Conservation (phyloP, 495 filamentous ascomycete genomes). For the Polyplosphaeria fusca region DNA sequence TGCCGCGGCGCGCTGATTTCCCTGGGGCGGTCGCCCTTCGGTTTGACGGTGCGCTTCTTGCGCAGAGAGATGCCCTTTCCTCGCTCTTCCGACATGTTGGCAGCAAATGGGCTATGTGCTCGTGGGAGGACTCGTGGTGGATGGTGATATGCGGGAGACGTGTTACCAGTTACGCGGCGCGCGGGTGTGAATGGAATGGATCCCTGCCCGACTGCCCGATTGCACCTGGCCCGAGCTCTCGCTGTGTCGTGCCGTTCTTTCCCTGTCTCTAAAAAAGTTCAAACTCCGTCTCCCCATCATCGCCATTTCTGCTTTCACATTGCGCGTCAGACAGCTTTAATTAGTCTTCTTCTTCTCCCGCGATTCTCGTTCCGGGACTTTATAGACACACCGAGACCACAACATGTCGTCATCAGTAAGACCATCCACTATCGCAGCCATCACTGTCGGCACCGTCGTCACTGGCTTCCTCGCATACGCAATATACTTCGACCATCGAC, state of each 20-base stretch:
- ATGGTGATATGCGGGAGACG: background rate
- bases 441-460: conserved; percentile 67
- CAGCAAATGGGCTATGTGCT: background rate
- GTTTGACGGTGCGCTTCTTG: conserved; percentile 69
- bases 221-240: too few species aligned
- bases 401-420: conserved; percentile 52
- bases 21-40: conserved; percentile 50
- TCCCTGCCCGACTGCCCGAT: too few species aligned
- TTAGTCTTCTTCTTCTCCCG: background rate
- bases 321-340: background rate
- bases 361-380: background rate
- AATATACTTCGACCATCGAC: conserved; percentile 91
- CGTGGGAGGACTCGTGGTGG: background rate
- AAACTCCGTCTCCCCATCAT: background rate
- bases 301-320: background rate
- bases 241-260: conserved; percentile 10
- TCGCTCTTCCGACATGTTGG: conserved; percentile 52
- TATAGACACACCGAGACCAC: background rate
- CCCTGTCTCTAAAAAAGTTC: conserved; percentile 27
- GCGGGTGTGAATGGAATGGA: too few species aligned
- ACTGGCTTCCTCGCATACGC: conserved; percentile 78
- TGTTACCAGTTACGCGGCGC: background rate
- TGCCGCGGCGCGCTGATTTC: conserved; percentile 77
- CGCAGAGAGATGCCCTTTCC: conserved; percentile 81
- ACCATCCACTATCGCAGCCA: conserved; percentile 69